phyloP scores from a whole-genome alignment of 495 filamentous ascomycete genomes.

The Penicillium bialowiezense region DNA sequence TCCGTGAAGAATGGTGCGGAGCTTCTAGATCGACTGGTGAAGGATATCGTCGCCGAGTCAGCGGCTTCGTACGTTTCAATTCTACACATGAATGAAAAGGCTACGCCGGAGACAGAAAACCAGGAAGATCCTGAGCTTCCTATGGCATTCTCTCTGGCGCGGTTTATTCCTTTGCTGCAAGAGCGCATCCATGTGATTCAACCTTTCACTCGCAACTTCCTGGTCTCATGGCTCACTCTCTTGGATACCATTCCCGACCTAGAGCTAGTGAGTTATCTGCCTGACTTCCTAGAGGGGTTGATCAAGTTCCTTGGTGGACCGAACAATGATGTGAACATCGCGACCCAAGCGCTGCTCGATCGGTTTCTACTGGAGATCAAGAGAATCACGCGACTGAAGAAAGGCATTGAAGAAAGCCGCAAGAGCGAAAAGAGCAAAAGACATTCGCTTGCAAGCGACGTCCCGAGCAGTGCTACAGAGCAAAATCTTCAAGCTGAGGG shows the following conservation, averaged over 20 bases:
- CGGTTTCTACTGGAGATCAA: slow-evolving; percentile 93
- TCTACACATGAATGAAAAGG: slow-evolving; percentile 55
- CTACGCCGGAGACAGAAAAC: slow-evolving; percentile 42
- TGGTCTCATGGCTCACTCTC: slow-evolving; percentile 94
- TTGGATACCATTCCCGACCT: slow-evolving; percentile 96
- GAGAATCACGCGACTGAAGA: slow-evolving; percentile 86
- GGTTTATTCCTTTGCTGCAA: slow-evolving; percentile 89
- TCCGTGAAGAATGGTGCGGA: slow-evolving; percentile 99
- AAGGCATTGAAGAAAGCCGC: slow-evolving; percentile 83
- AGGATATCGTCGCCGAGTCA: slow-evolving; percentile 97
- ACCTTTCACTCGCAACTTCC: slow-evolving; percentile 89
- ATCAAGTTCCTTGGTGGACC: slow-evolving; percentile 90
- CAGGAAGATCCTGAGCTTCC: slow-evolving; percentile 58
- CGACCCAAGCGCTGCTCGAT: slow-evolving; percentile 87
- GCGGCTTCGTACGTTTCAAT: slow-evolving; percentile 93
- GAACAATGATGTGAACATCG: slow-evolving; percentile 88
- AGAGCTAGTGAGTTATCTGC: slow-evolving; percentile 89
- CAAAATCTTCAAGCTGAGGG: slow-evolving; percentile 29
- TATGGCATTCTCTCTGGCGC: slow-evolving; percentile 87
- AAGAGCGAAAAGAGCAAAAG: slow-evolving; percentile 68
- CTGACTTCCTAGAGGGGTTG: slow-evolving; percentile 86
- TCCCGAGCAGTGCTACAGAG: slow-evolving; percentile 54
- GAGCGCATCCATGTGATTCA: slow-evolving; percentile 92
- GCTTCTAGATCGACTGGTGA: slow-evolving; percentile 90
- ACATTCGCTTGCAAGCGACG: slow-evolving; percentile 62